Conservation (phyloP, 2,329 filamentous ascomycete species). For the Penicillium brasilianum region DNA sequence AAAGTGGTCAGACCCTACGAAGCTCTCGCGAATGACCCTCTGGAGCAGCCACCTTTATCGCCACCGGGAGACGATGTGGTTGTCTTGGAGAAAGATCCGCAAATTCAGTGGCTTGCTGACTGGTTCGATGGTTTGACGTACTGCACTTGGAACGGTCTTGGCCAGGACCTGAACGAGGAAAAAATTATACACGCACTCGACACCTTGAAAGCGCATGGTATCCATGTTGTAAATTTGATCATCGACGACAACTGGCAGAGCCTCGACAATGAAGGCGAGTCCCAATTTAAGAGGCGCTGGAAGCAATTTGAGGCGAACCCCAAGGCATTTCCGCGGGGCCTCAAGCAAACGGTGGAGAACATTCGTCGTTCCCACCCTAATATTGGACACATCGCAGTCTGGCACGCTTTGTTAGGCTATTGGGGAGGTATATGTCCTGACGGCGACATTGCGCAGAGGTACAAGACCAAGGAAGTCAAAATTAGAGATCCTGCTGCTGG, state of each 20-base stretch:
- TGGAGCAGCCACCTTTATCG: constrained; percentile 35
- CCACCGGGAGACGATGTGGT: constrained; percentile 49
- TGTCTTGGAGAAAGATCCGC: constrained; percentile 47
- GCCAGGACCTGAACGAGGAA: constrained; percentile 78
- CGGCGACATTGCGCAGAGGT: constrained; percentile 74
- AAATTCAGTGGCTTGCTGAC: constrained; percentile 72
- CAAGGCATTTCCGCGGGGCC: constrained; percentile 76
- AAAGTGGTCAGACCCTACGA: constrained; percentile 57
- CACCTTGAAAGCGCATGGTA: constrained; percentile 69
- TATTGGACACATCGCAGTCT: constrained; percentile 85
- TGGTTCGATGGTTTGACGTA: constrained; percentile 95
- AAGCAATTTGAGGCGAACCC: constrained; percentile 84
- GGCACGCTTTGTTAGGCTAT: constrained; percentile 88
- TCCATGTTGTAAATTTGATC: constrained; percentile 83
- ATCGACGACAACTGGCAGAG: constrained; percentile 98
- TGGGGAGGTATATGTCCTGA: constrained; percentile 85
- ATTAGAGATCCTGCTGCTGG: constrained; percentile 61
- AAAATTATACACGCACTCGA: constrained; percentile 79
- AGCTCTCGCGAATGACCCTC: constrained; percentile 15
- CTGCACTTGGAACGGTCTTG: constrained; percentile 95
- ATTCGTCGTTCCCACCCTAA: constrained; percentile 73
- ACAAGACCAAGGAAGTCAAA: constrained; percentile 70
- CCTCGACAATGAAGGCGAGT: constrained; percentile 62
- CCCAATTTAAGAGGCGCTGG: constrained; percentile 65
- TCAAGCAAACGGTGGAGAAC: constrained; percentile 71